These are phyloP conservation scores for Rosa chinensis DNA, from an alignment of 306 rosid species.

Conservation along the genomic window DNA sequence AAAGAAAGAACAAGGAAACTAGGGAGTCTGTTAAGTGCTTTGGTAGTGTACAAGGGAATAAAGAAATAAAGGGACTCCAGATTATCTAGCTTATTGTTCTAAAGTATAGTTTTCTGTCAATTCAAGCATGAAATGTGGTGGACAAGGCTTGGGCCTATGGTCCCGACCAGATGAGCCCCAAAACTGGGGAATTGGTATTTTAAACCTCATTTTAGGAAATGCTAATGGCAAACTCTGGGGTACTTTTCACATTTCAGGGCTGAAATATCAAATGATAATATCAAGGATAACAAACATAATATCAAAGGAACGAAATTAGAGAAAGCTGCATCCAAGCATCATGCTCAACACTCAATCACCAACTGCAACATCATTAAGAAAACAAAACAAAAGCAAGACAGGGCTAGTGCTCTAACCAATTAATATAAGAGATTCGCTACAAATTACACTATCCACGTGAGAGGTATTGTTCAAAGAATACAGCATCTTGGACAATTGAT, in stretches of 20 bases:
- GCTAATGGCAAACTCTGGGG: no score
- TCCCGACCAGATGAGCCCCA: no score
- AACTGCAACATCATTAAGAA: not conserved
- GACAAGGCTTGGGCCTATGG: no score
- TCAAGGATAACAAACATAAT: not conserved
- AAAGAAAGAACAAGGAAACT: constrained; percentile 28
- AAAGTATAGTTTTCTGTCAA: not conserved
- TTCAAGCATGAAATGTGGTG: not conserved
- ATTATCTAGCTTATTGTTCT: not conserved
- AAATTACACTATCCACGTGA: constrained; percentile 22
- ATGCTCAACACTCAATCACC: not conserved
- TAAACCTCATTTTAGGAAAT: no score
- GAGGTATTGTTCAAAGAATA: constrained; percentile 38
- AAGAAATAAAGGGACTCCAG: constrained; percentile 8
- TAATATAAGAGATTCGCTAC: not conserved
- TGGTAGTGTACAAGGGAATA: not conserved
- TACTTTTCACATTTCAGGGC: not conserved
- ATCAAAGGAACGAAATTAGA: not conserved
- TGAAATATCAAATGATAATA: not conserved
- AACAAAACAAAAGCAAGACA: not conserved
- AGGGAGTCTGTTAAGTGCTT: constrained; percentile 24
- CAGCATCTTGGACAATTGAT: constrained; percentile 33
- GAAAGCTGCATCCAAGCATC: not conserved
- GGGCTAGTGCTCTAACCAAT: not conserved
- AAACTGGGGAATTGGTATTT: no score